These are phyloP conservation scores for Carex kokanica DNA, from an alignment of 176 grass and related monocot species.

Conservation along the genomic window DNA sequence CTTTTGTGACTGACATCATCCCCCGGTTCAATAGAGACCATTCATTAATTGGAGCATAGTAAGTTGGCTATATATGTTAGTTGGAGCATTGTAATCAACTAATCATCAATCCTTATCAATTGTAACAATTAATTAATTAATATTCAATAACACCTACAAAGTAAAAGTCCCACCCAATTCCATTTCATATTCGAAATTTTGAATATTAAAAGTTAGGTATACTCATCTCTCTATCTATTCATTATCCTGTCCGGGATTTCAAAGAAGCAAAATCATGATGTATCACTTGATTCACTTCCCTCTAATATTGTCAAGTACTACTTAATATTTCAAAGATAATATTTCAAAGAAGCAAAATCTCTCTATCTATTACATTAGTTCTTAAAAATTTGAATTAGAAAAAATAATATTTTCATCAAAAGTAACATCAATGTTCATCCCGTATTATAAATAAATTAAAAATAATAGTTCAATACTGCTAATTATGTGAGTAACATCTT, in stretches of 20 bases:
- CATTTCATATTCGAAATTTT: background rate
- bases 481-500: no score
- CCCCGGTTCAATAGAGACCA: no score
- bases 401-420: no score
- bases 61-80: constrained; percentile 3
- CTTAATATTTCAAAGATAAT: no score
- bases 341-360: no score
- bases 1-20: background rate
- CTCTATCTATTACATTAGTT: no score
- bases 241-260: background rate
- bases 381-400: no score
- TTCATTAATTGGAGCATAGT: no score
- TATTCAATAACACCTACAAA: background rate
- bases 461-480: no score
- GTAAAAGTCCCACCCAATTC: constrained; percentile 15
- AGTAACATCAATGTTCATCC: no score
- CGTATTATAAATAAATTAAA: no score
- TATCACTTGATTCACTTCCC: background rate
- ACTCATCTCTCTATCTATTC: background rate
- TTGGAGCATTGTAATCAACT: constrained; percentile 20
- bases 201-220: background rate
- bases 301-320: background rate
- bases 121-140: background rate
- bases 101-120: constrained; percentile 21
- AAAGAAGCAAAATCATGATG: background rate